These are phyloP conservation scores for Nidularia sp. DNA, from an alignment of 768 basidiomycete species.

Conservation along the genomic window DNA sequence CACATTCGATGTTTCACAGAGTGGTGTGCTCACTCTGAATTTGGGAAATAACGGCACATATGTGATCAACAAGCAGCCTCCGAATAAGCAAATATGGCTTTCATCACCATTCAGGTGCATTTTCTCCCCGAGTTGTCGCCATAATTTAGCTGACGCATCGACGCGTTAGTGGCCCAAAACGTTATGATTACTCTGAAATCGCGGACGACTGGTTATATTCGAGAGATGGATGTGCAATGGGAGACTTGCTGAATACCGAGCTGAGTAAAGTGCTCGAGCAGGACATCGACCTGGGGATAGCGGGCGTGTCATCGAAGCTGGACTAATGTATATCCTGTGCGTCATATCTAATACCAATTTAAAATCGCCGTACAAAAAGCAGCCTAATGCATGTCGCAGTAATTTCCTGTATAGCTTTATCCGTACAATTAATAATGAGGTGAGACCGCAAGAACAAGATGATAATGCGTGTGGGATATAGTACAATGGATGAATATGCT, in stretches of 20 bases:
- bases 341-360: too few relatives aligned
- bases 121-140: background rate
- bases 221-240: constrained; percentile 60
- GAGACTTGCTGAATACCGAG: constrained; percentile 65
- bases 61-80: constrained; percentile 96
- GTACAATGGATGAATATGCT: background rate
- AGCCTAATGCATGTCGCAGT: too few relatives aligned
- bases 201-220: constrained; percentile 71
- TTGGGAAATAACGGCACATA: constrained; percentile 81
- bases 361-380: too few relatives aligned
- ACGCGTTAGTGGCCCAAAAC: constrained; percentile 77
- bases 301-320: constrained; percentile 13
- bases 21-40: constrained; percentile 84
- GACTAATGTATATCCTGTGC: background rate
- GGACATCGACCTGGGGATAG: constrained; percentile 24
- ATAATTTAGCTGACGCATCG: background rate
- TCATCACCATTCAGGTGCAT: constrained; percentile 81
- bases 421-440: too few relatives aligned
- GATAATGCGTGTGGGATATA: background rate
- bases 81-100: constrained; percentile 96
- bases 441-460: too few relatives aligned
- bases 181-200: constrained; percentile 70
- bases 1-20: constrained; percentile 36
- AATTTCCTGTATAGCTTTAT: too few relatives aligned
- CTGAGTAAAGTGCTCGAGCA: constrained; percentile 34